Percentiles rank a stretch among this genome's conserved stretches.
Conservation (phyloP, 129 eudicot species). For the Chrysanthemum makinoi region DNA sequence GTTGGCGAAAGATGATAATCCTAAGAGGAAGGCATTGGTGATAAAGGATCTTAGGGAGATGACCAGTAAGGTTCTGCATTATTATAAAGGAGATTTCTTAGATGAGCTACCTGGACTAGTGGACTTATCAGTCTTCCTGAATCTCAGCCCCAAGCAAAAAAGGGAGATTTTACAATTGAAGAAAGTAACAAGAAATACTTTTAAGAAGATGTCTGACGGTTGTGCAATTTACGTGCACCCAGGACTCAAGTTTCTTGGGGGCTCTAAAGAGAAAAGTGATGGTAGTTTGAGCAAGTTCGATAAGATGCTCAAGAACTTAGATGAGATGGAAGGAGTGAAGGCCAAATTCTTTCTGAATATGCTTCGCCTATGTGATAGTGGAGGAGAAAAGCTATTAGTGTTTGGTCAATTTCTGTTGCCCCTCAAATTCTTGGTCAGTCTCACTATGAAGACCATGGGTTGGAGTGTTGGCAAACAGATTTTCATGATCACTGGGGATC, state of each 20-base stretch:
- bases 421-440: conserved; percentile 57
- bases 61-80: conserved; percentile 74
- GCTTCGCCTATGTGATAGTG: conserved; percentile 65
- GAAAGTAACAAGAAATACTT: conserved; percentile 29
- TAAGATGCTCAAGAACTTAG: conserved; percentile 43
- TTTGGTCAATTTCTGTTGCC: conserved; percentile 81
- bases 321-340: conserved; percentile 69
- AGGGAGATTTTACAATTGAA: conserved; percentile 41
- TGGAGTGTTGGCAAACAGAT: conserved; percentile 59
- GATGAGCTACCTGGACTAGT: conserved; percentile 89
- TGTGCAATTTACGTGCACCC: conserved; percentile 80
- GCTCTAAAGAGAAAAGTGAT: conserved; percentile 36
- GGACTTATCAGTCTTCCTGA: conserved; percentile 70
- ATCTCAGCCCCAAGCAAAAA: conserved; percentile 54
- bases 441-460: conserved; percentile 49
- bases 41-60: conserved; percentile 73
- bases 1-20: conserved; percentile 55
- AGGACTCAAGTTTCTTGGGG: conserved; percentile 35
- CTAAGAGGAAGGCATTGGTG: conserved; percentile 51
- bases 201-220: conserved; percentile 57
- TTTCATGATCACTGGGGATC: conserved; percentile 45
- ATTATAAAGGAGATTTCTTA: conserved; percentile 76
- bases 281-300: conserved; percentile 44
- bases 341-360: conserved; percentile 72
- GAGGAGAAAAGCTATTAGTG: conserved; percentile 70